A percentile compares a stretch with the other conserved stretches of the same genome.
Evolutionary conservation across 2,329 filamentous ascomycete genomes (phyloP).

Genomic region (Diaporthe sp.): DNA sequence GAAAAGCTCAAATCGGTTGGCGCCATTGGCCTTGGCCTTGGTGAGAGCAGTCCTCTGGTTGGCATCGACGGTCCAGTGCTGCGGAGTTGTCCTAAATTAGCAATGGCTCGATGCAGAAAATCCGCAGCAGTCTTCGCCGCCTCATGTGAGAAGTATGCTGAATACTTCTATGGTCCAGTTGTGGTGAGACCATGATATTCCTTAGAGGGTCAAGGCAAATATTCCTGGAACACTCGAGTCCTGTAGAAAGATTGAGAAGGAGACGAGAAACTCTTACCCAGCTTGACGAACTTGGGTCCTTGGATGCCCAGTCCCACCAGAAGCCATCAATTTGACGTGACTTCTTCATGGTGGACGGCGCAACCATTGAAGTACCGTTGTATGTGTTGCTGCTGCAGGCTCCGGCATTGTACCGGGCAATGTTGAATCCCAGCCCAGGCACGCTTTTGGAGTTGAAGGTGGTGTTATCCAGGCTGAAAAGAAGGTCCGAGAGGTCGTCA

Average conservation of each 20-base stretch:
- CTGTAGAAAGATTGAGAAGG: too few relatives aligned
- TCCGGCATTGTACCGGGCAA: slow-evolving; percentile 58
- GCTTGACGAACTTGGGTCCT: slow-evolving; percentile 49
- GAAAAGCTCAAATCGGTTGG: slow-evolving; percentile 58
- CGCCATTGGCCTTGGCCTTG: slow-evolving; percentile 52
- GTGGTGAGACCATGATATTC: neutral
- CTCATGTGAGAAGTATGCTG: neutral
- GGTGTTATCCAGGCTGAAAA: slow-evolving; percentile 53
- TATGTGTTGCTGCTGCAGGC: slow-evolving; percentile 53
- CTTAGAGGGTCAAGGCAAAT: too few relatives aligned
- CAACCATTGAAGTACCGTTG: slow-evolving; percentile 50
- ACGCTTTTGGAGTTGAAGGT: slow-evolving; percentile 47
- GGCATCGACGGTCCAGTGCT: slow-evolving; percentile 53
- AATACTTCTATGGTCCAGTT: neutral
- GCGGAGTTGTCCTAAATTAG: neutral
- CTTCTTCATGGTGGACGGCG: slow-evolving; percentile 52
- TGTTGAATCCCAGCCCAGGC: slow-evolving; percentile 57
- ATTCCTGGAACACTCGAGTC: too few relatives aligned
- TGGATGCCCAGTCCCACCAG: slow-evolving; percentile 54
- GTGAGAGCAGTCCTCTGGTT: slow-evolving; percentile 55
- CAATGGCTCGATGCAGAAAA: neutral
- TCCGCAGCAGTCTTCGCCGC: too few relatives aligned
- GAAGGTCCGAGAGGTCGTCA: slow-evolving; percentile 55
- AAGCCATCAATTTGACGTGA: slow-evolving; percentile 56
- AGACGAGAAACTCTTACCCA: slow-evolving; percentile 44